Evolutionary conservation across 2,329 filamentous ascomycete genomes (phyloP).

Genomic region (Pezicula carpinea): DNA sequence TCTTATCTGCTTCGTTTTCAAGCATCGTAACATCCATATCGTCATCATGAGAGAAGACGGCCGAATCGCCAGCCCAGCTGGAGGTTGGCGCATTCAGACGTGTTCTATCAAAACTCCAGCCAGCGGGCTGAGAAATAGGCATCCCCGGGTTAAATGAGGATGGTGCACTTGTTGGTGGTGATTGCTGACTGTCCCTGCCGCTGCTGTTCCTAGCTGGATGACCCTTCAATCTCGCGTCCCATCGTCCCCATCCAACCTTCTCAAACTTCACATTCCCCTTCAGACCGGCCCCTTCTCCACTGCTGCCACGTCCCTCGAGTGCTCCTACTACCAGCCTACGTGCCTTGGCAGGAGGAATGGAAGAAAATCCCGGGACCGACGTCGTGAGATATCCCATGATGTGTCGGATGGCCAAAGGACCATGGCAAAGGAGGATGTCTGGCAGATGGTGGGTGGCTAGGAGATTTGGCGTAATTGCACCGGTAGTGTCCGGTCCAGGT

Average conservation of each 20-base stretch:
- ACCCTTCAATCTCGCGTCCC: conserved; percentile 77
- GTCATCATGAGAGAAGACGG: conserved; percentile 71
- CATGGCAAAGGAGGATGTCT: conserved; percentile 83
- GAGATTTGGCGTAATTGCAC: conserved; percentile 78
- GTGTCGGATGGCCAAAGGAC: conserved; percentile 88
- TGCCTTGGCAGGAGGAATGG: conserved; percentile 84
- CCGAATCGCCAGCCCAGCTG: conserved; percentile 66
- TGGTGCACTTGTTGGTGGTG: conserved; percentile 37
- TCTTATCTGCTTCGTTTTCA: conserved; percentile 87
- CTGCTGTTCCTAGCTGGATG: conserved; percentile 44
- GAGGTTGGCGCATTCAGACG: conserved; percentile 48
- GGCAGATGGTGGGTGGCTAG: conserved; percentile 88
- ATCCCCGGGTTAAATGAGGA: conserved; percentile 46
- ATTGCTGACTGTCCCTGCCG: conserved; percentile 30
- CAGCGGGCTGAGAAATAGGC: conserved; percentile 46
- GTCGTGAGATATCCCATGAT: conserved; percentile 94
- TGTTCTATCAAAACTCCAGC: conserved; percentile 41
- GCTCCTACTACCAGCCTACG: conserved; percentile 88
- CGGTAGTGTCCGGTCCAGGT: conserved; percentile 60
- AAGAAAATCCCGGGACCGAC: conserved; percentile 86
- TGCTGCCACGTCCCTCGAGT: conserved; percentile 68
- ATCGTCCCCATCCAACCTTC: conserved; percentile 96
- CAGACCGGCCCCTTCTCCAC: conserved; percentile 53
- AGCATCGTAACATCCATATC: conserved; percentile 59
- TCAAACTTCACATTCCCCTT: conserved; percentile 78